Percentiles rank a stretch among this genome's conserved stretches.
These are phyloP conservation scores for Ramularia endophylla DNA, from an alignment of 2,329 filamentous ascomycete genomes.

Conservation along the genomic window DNA sequence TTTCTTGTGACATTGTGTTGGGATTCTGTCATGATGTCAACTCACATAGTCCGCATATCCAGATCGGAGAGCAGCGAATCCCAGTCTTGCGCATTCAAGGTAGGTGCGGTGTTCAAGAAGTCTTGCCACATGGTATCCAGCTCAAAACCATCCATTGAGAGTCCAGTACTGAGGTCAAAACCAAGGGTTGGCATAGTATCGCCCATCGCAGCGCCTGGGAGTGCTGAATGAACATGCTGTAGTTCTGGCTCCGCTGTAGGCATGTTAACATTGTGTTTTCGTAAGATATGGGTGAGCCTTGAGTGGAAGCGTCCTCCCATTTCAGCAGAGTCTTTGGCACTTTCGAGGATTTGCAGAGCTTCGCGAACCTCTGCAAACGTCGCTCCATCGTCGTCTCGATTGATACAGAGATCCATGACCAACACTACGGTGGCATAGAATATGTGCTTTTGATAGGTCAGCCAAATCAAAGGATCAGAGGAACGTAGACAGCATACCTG, in stretches of 20 bases:
- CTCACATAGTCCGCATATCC: conserved; percentile 12
- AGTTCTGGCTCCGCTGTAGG: conserved; percentile 3
- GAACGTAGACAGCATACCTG: conserved; percentile 1
- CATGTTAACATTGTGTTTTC: conserved; percentile 22
- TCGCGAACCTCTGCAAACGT: conserved; percentile 16
- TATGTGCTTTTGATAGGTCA: conserved; percentile 11
- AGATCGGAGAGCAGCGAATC: conserved; percentile 19
- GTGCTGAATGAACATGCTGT: background rate
- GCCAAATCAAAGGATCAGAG: too few relatives aligned
- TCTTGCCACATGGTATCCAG: conserved; percentile 24
- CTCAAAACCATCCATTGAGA: conserved; percentile 8
- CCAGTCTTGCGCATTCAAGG: conserved; percentile 14
- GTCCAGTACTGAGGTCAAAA: too few relatives aligned
- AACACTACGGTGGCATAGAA: conserved; percentile 24
- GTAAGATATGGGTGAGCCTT: conserved; percentile 19
- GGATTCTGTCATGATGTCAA: background rate
- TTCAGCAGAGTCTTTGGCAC: conserved; percentile 11
- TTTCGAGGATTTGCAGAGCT: conserved; percentile 21
- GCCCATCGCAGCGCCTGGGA: background rate
- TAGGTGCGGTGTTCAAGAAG: conserved; percentile 18
- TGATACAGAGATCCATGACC: conserved; percentile 26
- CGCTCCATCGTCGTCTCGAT: conserved; percentile 9
- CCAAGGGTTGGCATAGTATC: too few relatives aligned
- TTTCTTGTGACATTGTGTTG: too few relatives aligned
- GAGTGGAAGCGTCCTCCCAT: conserved; percentile 18